A percentile compares a stretch with the other conserved stretches of the same genome.
phyloP scores from a whole-genome alignment of 495 filamentous ascomycete species.

The Letharia columbiana region DNA sequence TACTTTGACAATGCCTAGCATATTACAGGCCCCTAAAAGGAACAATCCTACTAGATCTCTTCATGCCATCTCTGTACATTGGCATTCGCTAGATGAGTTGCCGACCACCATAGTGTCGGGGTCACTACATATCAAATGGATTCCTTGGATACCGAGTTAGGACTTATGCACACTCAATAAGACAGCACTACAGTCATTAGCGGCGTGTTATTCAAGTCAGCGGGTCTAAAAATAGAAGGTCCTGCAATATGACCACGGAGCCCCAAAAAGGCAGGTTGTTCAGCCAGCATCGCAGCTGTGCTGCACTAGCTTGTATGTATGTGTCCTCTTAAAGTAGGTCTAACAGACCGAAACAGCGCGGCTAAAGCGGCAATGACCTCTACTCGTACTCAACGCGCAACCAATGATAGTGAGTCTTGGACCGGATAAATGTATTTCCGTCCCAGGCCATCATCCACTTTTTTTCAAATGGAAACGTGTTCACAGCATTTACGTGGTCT shows the following conservation, averaged over 20 bases:
- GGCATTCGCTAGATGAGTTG: too few relatives aligned
- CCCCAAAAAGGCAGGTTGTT: too few relatives aligned
- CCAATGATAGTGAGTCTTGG: neutral
- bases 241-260: neutral
- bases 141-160: too few relatives aligned
- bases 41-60: neutral
- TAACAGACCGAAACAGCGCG: neutral
- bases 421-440: neutral
- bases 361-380: neutral
- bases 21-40: neutral
- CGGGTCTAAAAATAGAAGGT: too few relatives aligned
- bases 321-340: neutral
- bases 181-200: too few relatives aligned
- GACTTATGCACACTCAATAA: too few relatives aligned
- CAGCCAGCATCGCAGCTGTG: too few relatives aligned
- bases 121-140: too few relatives aligned
- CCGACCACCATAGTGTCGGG: too few relatives aligned
- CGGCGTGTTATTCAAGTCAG: too few relatives aligned
- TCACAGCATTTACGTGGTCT: neutral
- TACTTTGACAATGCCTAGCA: neutral
- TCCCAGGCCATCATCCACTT: neutral
- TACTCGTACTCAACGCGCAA: neutral
- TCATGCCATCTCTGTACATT: neutral
- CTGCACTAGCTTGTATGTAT: neutral
- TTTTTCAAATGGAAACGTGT: neutral